Evolutionary conservation across 768 basidiomycete genomes (phyloP), one percentile per base, ranked within the genome.

Genomic region (Pleurotus citrinopileatus): DNA sequence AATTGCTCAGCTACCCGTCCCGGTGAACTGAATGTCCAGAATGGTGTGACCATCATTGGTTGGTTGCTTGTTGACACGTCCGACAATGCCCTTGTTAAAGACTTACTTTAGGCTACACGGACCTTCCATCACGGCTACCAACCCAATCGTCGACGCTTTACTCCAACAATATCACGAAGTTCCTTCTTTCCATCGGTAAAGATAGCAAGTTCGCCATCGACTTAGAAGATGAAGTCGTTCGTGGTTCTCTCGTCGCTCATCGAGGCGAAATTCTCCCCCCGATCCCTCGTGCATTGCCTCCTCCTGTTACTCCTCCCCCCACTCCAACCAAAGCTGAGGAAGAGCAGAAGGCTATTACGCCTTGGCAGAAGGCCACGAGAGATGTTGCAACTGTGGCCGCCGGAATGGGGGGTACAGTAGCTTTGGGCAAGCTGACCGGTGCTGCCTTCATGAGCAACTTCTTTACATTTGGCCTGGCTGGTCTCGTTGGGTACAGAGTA

Each of bases 111-210:
- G 89, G 89, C 36, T 91, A 90, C 64, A 86, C 88, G 44, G 92
- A 94, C 68, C 74, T 94, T 45, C 87, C 91, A 4, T 92, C 91
- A n/a, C 81, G 92, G 34, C 72, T 94, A 29, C 92, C 92, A 13
- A 94, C 92, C 0, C 92, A 94, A 62, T 91, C 91, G 3, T 91
- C 89, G 3, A 91, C 90, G 2, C 72, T 94, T 4, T 94, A 94
- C 66, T 94, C 92, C 4, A 94, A 94, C 70, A 94, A 94, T 63
- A 85, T 94, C 58, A 86, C 88, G 32, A 94, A 94, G 65, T 94
- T 94, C 70, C 76, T 94, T 40, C 74, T 94, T 13, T 92, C 91
- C 3, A 80, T 94, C 6, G 84, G 86, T 12, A 78, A 78, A 34
- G 79, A 86, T 40, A 77, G 75, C 42, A 80, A 73, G 42, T 94